These are phyloP conservation scores for Oxytropis ochrocephala DNA, from an alignment of 306 rosid species.

Conservation along the genomic window DNA sequence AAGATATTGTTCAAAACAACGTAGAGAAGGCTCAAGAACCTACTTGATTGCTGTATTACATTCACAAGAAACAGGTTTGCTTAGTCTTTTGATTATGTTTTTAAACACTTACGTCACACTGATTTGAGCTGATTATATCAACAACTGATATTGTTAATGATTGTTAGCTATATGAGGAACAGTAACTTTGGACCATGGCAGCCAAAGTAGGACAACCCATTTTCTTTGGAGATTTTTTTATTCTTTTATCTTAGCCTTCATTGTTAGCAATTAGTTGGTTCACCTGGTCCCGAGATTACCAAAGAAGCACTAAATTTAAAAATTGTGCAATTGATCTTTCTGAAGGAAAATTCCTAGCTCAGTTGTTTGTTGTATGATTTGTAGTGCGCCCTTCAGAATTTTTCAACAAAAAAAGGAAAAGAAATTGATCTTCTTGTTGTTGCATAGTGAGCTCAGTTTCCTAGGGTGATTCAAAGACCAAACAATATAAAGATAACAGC, in stretches of 20 bases:
- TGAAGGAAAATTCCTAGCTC: neutral
- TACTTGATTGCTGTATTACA: constrained; percentile 16
- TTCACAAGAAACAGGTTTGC: constrained; percentile 38
- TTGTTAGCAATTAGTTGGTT: constrained; percentile 1
- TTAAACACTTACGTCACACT: neutral
- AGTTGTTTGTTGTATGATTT: neutral
- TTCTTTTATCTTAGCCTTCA: no score
- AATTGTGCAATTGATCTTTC: neutral
- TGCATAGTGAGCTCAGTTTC: neutral
- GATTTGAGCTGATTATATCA: neutral
- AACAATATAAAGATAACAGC: neutral
- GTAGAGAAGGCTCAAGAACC: constrained; percentile 32
- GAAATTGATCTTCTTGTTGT: neutral
- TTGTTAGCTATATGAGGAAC: neutral
- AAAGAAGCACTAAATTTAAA: neutral
- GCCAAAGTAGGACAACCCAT: no score
- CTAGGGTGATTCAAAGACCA: neutral
- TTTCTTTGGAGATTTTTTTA: no score
- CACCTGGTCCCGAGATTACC: neutral
- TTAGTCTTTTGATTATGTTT: constrained; percentile 12
- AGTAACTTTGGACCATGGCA: constrained; percentile 6
- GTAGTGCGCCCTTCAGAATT: neutral
- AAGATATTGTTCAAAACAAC: constrained; percentile 30
- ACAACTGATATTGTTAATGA: neutral
- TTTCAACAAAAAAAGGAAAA: neutral